These are phyloP conservation scores for Penicillium tannophilum DNA, from an alignment of 495 filamentous ascomycete genomes.

Conservation along the genomic window DNA sequence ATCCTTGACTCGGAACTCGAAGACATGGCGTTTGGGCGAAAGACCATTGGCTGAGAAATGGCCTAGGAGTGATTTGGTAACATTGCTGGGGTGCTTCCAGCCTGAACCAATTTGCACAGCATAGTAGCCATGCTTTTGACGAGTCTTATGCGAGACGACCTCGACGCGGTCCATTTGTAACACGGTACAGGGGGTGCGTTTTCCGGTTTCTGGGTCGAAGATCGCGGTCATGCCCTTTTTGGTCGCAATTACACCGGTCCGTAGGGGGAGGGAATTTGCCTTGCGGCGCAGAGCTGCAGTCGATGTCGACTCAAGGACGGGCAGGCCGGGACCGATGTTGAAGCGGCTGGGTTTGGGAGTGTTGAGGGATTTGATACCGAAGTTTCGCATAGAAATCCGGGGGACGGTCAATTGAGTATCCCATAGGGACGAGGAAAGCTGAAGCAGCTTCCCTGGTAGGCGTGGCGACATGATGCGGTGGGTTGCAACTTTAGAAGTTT, in stretches of 20 bases:
- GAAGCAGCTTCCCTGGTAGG: conserved; percentile 37
- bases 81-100: conserved; percentile 71
- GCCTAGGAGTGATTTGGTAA: conserved; percentile 77
- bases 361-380: conserved; percentile 54
- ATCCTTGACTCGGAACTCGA: conserved; percentile 81
- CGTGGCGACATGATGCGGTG: conserved; percentile 37
- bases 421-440: conserved; percentile 30
- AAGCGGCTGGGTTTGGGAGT: conserved; percentile 50
- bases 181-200: conserved; percentile 83
- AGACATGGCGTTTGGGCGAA: conserved; percentile 76
- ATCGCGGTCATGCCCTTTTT: conserved; percentile 96
- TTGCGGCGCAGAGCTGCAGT: conserved; percentile 81
- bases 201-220: conserved; percentile 74
- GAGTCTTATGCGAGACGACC: conserved; percentile 82
- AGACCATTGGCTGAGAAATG: conserved; percentile 79
- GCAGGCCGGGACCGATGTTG: conserved; percentile 47
- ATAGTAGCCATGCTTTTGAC: conserved; percentile 79
- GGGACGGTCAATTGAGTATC: conserved; percentile 23
- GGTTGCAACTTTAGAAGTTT: conserved; percentile 7
- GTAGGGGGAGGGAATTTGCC: conserved; percentile 71
- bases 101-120: conserved; percentile 89
- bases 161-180: conserved; percentile 92
- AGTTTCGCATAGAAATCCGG: conserved; percentile 31
- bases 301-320: conserved; percentile 67
- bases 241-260: conserved; percentile 77